phyloP scores from a whole-genome alignment of 78 protist species.

The Creolimax fragrantissima region DNA sequence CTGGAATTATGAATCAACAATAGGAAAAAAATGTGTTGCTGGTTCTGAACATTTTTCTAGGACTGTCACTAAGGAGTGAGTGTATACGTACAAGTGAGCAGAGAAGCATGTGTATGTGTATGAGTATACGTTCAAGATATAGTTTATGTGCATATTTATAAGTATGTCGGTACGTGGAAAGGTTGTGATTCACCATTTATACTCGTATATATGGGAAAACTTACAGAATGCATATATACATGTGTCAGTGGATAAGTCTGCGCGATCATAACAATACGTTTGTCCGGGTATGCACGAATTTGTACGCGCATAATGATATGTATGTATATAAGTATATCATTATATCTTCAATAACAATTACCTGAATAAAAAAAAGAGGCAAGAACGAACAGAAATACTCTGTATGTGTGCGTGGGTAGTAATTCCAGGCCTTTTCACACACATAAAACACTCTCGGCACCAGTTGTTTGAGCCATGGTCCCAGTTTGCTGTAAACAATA shows the following conservation, averaged over 20 bases:
- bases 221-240: not conserved
- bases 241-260: not conserved
- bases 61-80: not conserved
- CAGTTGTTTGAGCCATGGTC: not conserved
- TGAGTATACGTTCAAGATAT: not conserved
- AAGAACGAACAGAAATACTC: not conserved
- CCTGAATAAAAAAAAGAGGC: not conserved
- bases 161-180: not conserved
- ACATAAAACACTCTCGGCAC: not conserved
- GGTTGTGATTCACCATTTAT: not conserved
- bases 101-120: not conserved
- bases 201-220: not conserved
- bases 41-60: not conserved
- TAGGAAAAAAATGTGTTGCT: not conserved
- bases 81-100: not conserved
- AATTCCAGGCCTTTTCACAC: constrained; percentile 6
- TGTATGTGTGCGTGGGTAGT: not conserved
- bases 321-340: not conserved
- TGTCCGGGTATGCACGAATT: not conserved
- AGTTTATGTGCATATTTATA: not conserved
- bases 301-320: not conserved
- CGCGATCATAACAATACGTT: too few species aligned
- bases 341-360: not conserved
- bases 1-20: not conserved
- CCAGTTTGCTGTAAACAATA: not conserved